These are phyloP conservation scores for Moniliella sp. DNA, from an alignment of 1,284 basidiomycete species.

Conservation along the genomic window DNA sequence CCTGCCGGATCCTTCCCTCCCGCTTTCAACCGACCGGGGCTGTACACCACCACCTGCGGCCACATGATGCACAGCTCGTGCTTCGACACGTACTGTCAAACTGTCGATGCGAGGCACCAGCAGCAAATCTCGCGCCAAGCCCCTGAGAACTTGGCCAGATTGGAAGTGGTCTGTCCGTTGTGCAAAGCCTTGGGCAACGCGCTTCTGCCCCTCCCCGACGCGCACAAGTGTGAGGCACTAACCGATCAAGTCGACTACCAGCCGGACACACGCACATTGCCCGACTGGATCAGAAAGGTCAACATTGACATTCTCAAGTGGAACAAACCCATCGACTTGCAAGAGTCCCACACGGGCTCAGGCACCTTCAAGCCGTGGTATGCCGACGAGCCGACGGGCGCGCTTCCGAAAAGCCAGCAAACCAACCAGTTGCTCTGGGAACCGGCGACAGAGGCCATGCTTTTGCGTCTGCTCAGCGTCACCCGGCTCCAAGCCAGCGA, in stretches of 20 bases:
- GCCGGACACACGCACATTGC: constrained; percentile 11
- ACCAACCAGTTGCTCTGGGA: too few relatives aligned
- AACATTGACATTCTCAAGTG: constrained; percentile 32
- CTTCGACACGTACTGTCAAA: constrained; percentile 38
- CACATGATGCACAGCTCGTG: constrained; percentile 95
- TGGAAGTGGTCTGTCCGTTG: constrained; percentile 90
- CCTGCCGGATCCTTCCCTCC: constrained; percentile 37
- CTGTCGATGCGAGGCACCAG: constrained; percentile 45
- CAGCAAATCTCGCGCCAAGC: constrained; percentile 77
- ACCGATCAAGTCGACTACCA: too few relatives aligned
- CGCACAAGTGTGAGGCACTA: background rate
- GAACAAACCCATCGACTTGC: constrained; percentile 12
- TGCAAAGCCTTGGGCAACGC: constrained; percentile 93
- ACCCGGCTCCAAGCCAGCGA: constrained; percentile 17
- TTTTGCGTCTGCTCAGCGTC: too few relatives aligned
- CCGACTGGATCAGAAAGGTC: constrained; percentile 31
- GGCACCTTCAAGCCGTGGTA: constrained; percentile 27
- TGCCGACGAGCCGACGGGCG: constrained; percentile 7
- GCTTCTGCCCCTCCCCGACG: constrained; percentile 53
- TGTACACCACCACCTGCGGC: constrained; percentile 66
- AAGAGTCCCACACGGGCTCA: constrained; percentile 21
- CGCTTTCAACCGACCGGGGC: constrained; percentile 38
- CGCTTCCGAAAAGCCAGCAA: too few relatives aligned
- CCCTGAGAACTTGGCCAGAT: constrained; percentile 71
- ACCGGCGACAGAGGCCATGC: too few relatives aligned